Evolutionary conservation across 768 basidiomycete genomes (phyloP).

Genomic region (Calvatia gigantea): DNA sequence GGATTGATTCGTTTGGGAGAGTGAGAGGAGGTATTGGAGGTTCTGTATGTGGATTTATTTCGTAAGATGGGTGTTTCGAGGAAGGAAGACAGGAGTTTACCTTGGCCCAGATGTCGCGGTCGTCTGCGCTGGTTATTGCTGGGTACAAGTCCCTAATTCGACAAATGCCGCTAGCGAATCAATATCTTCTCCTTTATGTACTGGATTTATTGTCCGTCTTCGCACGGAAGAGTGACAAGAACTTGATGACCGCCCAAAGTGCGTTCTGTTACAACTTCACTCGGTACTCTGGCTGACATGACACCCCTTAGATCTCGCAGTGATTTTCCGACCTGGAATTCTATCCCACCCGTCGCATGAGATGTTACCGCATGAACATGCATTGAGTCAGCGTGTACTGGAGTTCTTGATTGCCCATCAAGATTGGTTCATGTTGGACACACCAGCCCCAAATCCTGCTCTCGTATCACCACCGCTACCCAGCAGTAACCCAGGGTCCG

Average conservation of each 20-base stretch:
- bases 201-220: constrained; percentile 95
- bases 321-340: constrained; percentile 95
- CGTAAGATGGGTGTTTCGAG: constrained; percentile 1
- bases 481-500: neutral
- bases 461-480: constrained; percentile 1
- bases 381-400: constrained; percentile 83
- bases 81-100: constrained; percentile 36
- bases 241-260: constrained; percentile 96
- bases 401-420: constrained; percentile 97
- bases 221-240: constrained; percentile 85
- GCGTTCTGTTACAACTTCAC: constrained; percentile 25
- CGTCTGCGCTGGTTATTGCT: constrained; percentile 73
- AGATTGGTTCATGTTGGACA: constrained; percentile 91
- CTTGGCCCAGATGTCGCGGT: constrained; percentile 77
- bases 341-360: constrained; percentile 88
- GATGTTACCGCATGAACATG: constrained; percentile 82
- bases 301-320: constrained; percentile 75
- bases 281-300: neutral
- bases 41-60: constrained; percentile 47
- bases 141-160: constrained; percentile 85
- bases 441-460: constrained; percentile 52
- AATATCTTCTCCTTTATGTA: constrained; percentile 96
- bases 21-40: constrained; percentile 58
- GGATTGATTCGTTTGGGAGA: constrained; percentile 63
- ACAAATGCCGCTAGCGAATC: constrained; percentile 82